A percentile compares a stretch with the other conserved stretches of the same genome.
These are phyloP conservation scores for Fusarium cicatricum DNA, from an alignment of 2,329 filamentous ascomycete genomes.

Conservation along the genomic window DNA sequence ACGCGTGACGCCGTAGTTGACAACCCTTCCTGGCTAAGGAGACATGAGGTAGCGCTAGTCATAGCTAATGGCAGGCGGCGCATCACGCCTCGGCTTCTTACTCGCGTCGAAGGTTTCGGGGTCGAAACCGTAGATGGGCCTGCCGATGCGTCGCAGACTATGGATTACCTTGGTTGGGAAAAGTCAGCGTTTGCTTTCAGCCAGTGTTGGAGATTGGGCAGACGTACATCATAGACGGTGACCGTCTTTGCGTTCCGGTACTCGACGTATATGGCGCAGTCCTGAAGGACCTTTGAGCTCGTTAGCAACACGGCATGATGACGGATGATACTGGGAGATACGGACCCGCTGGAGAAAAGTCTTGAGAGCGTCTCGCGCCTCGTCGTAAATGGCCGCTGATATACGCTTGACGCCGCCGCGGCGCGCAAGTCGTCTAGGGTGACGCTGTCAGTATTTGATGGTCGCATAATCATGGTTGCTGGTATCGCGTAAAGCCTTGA, in stretches of 20 bases:
- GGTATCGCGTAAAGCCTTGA: no score
- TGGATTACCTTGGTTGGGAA: conserved; percentile 59
- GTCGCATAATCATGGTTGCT: neutral
- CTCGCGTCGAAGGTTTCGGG: conserved; percentile 45
- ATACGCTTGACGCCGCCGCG: conserved; percentile 82
- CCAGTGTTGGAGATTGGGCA: neutral
- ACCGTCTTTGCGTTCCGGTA: conserved; percentile 68
- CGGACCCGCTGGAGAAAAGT: conserved; percentile 57
- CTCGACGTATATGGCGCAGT: conserved; percentile 61
- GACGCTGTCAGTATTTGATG: conserved; percentile 11
- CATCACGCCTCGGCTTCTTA: conserved; percentile 4
- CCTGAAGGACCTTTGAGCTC: conserved; percentile 56
- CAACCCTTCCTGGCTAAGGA: neutral
- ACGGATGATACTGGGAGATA: neutral
- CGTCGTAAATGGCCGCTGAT: conserved; percentile 69
- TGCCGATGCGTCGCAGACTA: conserved; percentile 56
- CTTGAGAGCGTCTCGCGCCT: conserved; percentile 62
- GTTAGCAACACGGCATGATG: conserved; percentile 12
- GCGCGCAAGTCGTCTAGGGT: conserved; percentile 70
- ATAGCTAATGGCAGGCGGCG: neutral
- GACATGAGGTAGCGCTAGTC: neutral
- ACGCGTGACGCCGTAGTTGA: conserved; percentile 8
- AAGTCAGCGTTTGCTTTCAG: conserved; percentile 16
- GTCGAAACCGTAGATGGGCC: conserved; percentile 67
- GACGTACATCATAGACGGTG: conserved; percentile 66